Base-by-base conservation (phyloP, 176 grass and related monocot genomes). In the Microstegium vimineum region DNA sequence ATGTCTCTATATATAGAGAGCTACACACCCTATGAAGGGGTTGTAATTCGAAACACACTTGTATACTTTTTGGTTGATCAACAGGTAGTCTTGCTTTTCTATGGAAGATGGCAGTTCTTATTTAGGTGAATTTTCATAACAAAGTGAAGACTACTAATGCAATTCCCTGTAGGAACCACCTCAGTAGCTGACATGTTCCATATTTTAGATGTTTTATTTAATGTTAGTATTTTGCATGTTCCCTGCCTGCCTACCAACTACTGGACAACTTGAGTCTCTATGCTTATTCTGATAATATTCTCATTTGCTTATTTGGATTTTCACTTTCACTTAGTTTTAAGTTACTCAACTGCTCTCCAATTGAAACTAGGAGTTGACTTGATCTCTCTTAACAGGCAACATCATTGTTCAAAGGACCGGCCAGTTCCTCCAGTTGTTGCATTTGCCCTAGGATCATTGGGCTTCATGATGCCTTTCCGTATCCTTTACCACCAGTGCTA, bases 391-490 rank as follows among this genome's bases (percentile, higher is more conserved):
- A 59, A 59, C 86, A 99, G 93, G 91, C 97, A 69, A 93, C 93
- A 70, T 99, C 97, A 52, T 80, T 99, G 76, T 99, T 99, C 85
- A 99, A 99, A 82, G 97, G 97, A 79, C 97, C n/a, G n/a, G n/a
- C n/a, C 97, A 37, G 89, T 96, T 26, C 97, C 97, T 85, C 97
- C 97, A 20, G 91, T 99, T 78, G 93, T 99, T 74, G 90, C 97
- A 28, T 99, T 99, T 43, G 83, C 97, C 13, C 86, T 99, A 23
- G 97, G 97, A 72, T 99, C 97, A 49, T 62, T 99, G 78, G 97
- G 97, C 41, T 99, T 99, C 83, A 95, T 99, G 93, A 96, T 93
- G 18, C 89, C 97, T 83, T 99, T 99, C 32, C 93, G 93, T 99
- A 96, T 95, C 89, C 93, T 82, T 78, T 62, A 67, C 77, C 61